Conservation (phyloP, 805 yeast genomes). For the Candida maesae region DNA sequence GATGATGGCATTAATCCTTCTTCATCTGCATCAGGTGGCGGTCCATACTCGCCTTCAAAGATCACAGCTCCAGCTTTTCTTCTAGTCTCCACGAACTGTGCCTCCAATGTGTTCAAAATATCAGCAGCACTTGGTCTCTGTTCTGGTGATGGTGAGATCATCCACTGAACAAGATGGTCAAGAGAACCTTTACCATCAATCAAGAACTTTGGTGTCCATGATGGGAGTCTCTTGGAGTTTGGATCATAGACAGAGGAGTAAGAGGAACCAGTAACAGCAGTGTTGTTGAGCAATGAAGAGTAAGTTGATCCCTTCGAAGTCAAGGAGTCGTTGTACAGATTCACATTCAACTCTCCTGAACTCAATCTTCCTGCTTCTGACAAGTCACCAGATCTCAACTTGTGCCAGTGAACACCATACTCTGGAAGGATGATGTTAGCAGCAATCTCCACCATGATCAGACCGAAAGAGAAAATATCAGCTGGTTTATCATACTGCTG, state of each 20-base stretch:
- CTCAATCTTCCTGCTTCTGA: constrained; percentile 90
- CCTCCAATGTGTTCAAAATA: constrained; percentile 68
- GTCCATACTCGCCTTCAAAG: constrained; percentile 95
- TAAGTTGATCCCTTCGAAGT: constrained; percentile 24
- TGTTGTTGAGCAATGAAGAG: constrained; percentile 24
- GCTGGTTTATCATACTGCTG: constrained; percentile 88
- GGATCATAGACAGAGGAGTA: constrained; percentile 25
- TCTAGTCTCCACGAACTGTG: constrained; percentile 70
- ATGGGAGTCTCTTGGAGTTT: constrained; percentile 45
- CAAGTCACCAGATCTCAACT: constrained; percentile 88
- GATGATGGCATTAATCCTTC: constrained; percentile 21
- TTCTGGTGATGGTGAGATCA: constrained; percentile 82
- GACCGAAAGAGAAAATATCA: constrained; percentile 90
- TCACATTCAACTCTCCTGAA: constrained; percentile 55
- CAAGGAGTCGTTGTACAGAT: constrained; percentile 23
- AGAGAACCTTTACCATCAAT: constrained; percentile 66
- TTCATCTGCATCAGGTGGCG: constrained; percentile 48
- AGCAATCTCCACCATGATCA: constrained; percentile 91
- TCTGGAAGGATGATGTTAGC: constrained; percentile 94
- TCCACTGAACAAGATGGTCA: constrained; percentile 78
- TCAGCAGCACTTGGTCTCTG: constrained; percentile 77
- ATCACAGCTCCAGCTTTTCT: constrained; percentile 91
- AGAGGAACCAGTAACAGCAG: constrained; percentile 26
- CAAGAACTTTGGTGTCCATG: constrained; percentile 86
- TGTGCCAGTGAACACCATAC: constrained; percentile 96